Conservation (phyloP, 306 rosid species). For the Styphnolobium japonicum region DNA sequence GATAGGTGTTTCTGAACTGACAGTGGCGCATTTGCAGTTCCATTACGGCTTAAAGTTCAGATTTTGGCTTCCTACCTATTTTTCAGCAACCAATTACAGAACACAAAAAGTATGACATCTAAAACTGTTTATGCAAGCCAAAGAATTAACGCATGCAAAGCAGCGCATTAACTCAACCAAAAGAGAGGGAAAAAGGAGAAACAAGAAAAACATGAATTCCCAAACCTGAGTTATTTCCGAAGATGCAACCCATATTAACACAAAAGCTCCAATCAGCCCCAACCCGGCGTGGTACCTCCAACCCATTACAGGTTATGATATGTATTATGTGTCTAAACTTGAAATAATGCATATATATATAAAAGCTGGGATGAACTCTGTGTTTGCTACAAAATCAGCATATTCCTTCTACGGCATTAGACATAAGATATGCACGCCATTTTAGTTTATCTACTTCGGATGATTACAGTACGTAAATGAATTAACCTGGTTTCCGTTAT, state of each 20-base stretch:
- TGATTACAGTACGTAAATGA: neutral
- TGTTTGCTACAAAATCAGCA: slow-evolving; percentile 11
- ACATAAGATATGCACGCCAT: neutral
- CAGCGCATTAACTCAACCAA: neutral
- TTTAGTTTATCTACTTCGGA: neutral
- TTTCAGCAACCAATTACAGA: neutral
- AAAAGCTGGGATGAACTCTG: neutral
- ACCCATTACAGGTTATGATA: slow-evolving; percentile 41
- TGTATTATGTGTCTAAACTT: neutral
- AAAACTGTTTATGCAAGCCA: neutral
- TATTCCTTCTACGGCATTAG: neutral
- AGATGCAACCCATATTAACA: slow-evolving; percentile 64
- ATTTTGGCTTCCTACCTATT: neutral
- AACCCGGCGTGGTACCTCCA: slow-evolving; percentile 59
- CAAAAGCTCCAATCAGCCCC: slow-evolving; percentile 56
- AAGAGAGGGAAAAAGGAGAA: too few species aligned
- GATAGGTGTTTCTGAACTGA: neutral
- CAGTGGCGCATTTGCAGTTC: neutral
- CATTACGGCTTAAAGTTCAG: too few species aligned
- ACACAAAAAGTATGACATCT: neutral
- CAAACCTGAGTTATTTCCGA: slow-evolving; percentile 81
- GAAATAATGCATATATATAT: neutral
- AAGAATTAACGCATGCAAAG: neutral
- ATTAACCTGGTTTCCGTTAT: neutral
- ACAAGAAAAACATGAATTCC: neutral